These are phyloP conservation scores for Salix dunnii DNA, from an alignment of 345 rosid species.

Conservation along the genomic window DNA sequence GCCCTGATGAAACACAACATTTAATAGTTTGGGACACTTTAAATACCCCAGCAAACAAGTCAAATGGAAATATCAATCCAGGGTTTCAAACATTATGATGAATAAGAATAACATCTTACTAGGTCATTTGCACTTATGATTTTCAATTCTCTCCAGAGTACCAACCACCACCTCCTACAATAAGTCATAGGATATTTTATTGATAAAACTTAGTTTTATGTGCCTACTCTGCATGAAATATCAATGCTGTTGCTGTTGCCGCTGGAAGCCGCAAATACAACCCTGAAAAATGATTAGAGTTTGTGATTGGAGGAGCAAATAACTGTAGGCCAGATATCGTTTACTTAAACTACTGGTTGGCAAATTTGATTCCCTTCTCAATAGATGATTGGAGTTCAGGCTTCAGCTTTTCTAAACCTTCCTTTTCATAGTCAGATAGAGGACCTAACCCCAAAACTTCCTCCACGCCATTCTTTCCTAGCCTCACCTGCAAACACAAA, in stretches of 20 bases:
- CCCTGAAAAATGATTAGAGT: not conserved
- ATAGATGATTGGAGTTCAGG: constrained; percentile 67
- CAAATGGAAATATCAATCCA: not conserved
- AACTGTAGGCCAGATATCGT: not conserved
- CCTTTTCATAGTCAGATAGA: constrained; percentile 65
- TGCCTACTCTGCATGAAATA: constrained; percentile 19
- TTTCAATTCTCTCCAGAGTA: not conserved
- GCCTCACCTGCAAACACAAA: constrained; percentile 51
- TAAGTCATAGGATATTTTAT: constrained; percentile 22
- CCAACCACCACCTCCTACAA: not conserved
- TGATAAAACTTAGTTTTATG: constrained; percentile 4
- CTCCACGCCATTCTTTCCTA: constrained; percentile 79
- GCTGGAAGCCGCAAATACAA: constrained; percentile 25
- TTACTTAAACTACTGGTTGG: constrained; percentile 23
- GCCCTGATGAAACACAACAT: too few species aligned
- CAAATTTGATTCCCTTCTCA: constrained; percentile 76
- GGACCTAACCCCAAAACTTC: constrained; percentile 74
- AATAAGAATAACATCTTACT: not conserved
- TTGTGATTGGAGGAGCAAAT: not conserved
- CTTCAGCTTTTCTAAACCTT: constrained; percentile 63
- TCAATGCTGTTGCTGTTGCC: constrained; percentile 27
- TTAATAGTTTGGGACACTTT: too few species aligned
- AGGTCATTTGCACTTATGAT: not conserved
- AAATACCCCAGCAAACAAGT: not conserved
- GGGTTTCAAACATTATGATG: too few species aligned